Conservation (phyloP, 2,329 filamentous ascomycete species). For the Neofusicoccum kwambonambiense region DNA sequence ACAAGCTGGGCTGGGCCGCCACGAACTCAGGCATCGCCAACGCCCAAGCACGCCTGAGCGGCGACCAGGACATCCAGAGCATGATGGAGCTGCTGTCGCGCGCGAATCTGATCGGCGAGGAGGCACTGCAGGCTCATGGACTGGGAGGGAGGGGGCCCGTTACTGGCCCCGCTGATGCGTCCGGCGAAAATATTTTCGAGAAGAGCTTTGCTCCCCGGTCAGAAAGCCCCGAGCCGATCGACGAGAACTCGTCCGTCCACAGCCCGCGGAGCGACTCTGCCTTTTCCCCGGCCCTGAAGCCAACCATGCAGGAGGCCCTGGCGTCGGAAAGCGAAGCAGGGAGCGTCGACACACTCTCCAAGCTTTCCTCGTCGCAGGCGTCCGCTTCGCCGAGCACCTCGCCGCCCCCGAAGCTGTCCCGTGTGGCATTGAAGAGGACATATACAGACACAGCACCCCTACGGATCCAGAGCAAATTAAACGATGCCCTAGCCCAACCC, state of each 20-base stretch:
- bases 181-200: slow-evolving; percentile 81
- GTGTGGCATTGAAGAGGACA: slow-evolving; percentile 67
- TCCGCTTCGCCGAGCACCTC: slow-evolving; percentile 18
- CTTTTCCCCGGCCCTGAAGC: slow-evolving; percentile 11
- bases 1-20: slow-evolving; percentile 79
- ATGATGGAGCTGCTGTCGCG: slow-evolving; percentile 86
- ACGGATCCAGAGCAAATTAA: slow-evolving; percentile 75
- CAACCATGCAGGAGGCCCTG: slow-evolving; percentile 8
- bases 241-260: slow-evolving; percentile 6
- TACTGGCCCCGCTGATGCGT: slow-evolving; percentile 74
- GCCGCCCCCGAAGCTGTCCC: slow-evolving; percentile 47
- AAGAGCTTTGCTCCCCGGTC: slow-evolving; percentile 65
- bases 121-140: slow-evolving; percentile 56
- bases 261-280: slow-evolving; percentile 27
- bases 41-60: slow-evolving; percentile 77
- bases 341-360: slow-evolving; percentile 20
- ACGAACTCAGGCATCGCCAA: slow-evolving; percentile 74
- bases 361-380: slow-evolving; percentile 25
- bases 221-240: slow-evolving; percentile 44
- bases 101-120: slow-evolving; percentile 73
- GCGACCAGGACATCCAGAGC: slow-evolving; percentile 82
- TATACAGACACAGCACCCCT: slow-evolving; percentile 79
- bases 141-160: slow-evolving; percentile 61
- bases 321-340: background rate
- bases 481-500: slow-evolving; percentile 81